These are phyloP conservation scores for Prunus campanulata DNA, from an alignment of 306 rosid species.

Conservation along the genomic window DNA sequence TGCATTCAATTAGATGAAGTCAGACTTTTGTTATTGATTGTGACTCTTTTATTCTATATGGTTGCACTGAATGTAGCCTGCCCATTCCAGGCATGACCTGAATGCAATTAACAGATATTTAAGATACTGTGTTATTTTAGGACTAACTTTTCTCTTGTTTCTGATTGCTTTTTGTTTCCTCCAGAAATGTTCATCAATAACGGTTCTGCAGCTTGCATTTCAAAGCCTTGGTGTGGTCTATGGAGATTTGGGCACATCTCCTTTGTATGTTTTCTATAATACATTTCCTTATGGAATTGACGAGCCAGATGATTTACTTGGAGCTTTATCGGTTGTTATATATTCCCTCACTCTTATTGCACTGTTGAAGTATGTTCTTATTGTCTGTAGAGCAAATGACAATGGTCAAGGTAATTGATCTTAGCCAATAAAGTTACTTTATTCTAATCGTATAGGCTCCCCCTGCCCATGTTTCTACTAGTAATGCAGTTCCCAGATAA, in stretches of 20 bases:
- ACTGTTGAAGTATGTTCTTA: constrained; percentile 83
- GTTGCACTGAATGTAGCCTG: background rate
- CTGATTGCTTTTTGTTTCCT: constrained; percentile 28
- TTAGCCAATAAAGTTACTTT: constrained; percentile 5
- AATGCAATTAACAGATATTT: background rate
- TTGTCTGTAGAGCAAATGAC: constrained; percentile 93
- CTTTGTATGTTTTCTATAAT: constrained; percentile 88
- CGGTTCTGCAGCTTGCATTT: constrained; percentile 81
- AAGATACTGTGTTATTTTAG: background rate
- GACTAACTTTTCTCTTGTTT: background rate
- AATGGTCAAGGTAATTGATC: constrained; percentile 84
- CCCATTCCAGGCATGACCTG: background rate
- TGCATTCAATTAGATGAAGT: background rate
- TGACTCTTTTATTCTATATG: background rate
- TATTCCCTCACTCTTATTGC: constrained; percentile 91
- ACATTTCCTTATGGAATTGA: constrained; percentile 68
- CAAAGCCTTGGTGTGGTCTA: constrained; percentile 98
- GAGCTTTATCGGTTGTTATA: constrained; percentile 88
- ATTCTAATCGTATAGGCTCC: background rate
- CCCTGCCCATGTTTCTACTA: background rate
- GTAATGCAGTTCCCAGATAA: background rate
- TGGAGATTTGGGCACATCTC: constrained; percentile 98
- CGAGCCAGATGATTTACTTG: constrained; percentile 74
- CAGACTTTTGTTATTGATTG: background rate
- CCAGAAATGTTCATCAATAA: constrained; percentile 67